Evolutionary conservation across 306 rosid genomes (phyloP).

Genomic region (Prunus mume): DNA sequence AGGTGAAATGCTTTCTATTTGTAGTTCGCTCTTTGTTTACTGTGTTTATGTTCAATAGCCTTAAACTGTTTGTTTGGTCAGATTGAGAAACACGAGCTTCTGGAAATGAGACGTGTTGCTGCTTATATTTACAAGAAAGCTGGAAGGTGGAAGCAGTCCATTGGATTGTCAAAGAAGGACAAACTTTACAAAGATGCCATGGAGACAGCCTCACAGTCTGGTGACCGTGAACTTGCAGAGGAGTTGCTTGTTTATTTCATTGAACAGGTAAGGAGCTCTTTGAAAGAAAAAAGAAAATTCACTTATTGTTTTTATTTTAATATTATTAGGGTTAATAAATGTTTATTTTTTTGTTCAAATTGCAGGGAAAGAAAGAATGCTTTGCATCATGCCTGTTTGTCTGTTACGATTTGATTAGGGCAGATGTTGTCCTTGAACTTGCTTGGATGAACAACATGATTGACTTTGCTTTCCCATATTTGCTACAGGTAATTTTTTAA

Average conservation of each 20-base stretch:
- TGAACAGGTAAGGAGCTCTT: slow-evolving; percentile 57
- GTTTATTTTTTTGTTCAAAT: background rate
- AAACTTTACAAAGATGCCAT: slow-evolving; percentile 98
- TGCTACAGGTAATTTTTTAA: slow-evolving; percentile 62
- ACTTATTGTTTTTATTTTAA: background rate
- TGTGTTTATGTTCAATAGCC: slow-evolving; percentile 16
- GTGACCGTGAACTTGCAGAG: slow-evolving; percentile 98
- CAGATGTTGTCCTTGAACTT: slow-evolving; percentile 83
- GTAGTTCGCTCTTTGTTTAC: slow-evolving; percentile 3
- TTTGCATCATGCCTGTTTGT: slow-evolving; percentile 97
- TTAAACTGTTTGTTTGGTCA: slow-evolving; percentile 40
- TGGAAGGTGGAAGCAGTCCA: slow-evolving; percentile 99
- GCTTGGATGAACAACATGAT: slow-evolving; percentile 96
- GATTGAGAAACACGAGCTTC: slow-evolving; percentile 97
- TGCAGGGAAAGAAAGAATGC: slow-evolving; percentile 99
- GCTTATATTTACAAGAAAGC: slow-evolving; percentile 98
- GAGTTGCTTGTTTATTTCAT: slow-evolving; percentile 93
- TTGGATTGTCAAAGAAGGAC: slow-evolving; percentile 96
- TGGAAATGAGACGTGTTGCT: slow-evolving; percentile 99
- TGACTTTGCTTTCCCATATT: slow-evolving; percentile 92
- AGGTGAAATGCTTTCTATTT: slow-evolving; percentile 48
- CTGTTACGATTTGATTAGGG: slow-evolving; percentile 87
- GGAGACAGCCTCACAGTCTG: slow-evolving; percentile 99
- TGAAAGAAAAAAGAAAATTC: background rate
- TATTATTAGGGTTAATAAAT: too few species aligned